These are phyloP conservation scores for Xylariomycetidae sp. DNA, from an alignment of 2,329 filamentous ascomycete species.

Conservation along the genomic window DNA sequence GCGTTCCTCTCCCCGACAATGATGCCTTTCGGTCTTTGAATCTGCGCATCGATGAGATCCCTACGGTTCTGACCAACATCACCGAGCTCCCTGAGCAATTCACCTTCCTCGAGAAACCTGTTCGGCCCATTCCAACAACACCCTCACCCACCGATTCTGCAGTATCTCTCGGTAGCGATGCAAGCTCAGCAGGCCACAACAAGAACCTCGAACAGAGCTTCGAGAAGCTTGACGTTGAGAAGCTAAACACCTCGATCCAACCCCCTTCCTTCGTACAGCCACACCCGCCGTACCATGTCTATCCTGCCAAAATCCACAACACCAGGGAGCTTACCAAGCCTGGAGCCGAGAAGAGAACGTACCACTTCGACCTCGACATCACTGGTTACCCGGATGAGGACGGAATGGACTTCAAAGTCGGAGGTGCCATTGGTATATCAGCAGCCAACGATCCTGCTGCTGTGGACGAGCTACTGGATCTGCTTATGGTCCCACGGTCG, in stretches of 20 bases:
- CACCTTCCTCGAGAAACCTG: constrained; percentile 57
- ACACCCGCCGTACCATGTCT: constrained; percentile 88
- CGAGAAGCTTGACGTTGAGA: constrained; percentile 30
- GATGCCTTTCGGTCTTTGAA: constrained; percentile 74
- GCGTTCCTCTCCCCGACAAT: constrained; percentile 64
- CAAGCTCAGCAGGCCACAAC: constrained; percentile 32
- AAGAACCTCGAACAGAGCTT: constrained; percentile 12
- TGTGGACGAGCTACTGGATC: constrained; percentile 79
- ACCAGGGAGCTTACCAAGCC: constrained; percentile 79
- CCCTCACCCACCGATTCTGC: constrained; percentile 44
- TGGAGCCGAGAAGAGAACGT: constrained; percentile 93
- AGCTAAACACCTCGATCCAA: constrained; percentile 55
- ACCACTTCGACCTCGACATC: constrained; percentile 95
- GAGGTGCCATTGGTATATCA: constrained; percentile 88
- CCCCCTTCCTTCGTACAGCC: constrained; percentile 89
- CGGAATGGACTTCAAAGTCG: constrained; percentile 87
- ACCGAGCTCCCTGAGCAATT: constrained; percentile 69
- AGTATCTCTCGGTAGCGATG: constrained; percentile 35
- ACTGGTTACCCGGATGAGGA: constrained; percentile 88
- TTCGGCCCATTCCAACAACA: constrained; percentile 33
- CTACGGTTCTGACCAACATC: constrained; percentile 65
- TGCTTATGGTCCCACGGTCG: constrained; percentile 73
- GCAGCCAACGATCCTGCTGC: constrained; percentile 73
- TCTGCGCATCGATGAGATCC: constrained; percentile 70
- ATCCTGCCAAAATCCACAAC: constrained; percentile 78